Evolutionary conservation across 2,329 filamentous ascomycete genomes (phyloP), one percentile per base, ranked within the genome.

Genomic region (Dactylellina leptospora): DNA sequence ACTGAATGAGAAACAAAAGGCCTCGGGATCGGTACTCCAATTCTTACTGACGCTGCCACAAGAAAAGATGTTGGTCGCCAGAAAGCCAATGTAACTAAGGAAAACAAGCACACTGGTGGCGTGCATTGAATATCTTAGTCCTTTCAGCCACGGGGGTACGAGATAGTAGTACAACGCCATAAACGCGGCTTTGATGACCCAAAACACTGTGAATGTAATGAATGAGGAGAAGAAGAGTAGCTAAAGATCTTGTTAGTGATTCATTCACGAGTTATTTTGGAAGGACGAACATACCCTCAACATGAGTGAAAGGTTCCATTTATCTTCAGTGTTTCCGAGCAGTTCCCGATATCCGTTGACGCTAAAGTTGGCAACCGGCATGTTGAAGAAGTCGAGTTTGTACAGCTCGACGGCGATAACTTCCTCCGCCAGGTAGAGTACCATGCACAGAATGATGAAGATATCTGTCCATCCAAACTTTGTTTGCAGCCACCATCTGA

Each of bases 151-250:
- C 33, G 61, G 69, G 0, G 69, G 69, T n/a, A 73, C 56, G 2
- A 73, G 50, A 16, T 73, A 63, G 16, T 64, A 68, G 22, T 73
- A 73, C n/a, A 73, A 18, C 1, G 60, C 62, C 42, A 73, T 42
- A 33, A 73, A 73, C 13, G 69, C 69, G 2, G 55, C 62, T 38
- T 73, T 73, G 27, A 61, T 62, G 22, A 60, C 50, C 69, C 69
- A 73, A 16, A 73, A 73, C 8, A 68, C 48, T 3, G 69, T 73
- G 47, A 73, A 73, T 3, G 69, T 73, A 8, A 73, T 33, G 25
- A 73, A 73, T 3, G 69, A 73, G 1, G 69, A 73, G 42, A 73
- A 73, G 22, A 73, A 73, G 5, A 73, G 61, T 18, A 72, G 18
- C 68, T 72, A 27, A 20, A 16, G 13, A 2, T n/a, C 27, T 36